A percentile compares a stretch with the other conserved stretches of the same genome.
phyloP scores from a whole-genome alignment of 2,329 filamentous ascomycete species.

The Monascus ruber region DNA sequence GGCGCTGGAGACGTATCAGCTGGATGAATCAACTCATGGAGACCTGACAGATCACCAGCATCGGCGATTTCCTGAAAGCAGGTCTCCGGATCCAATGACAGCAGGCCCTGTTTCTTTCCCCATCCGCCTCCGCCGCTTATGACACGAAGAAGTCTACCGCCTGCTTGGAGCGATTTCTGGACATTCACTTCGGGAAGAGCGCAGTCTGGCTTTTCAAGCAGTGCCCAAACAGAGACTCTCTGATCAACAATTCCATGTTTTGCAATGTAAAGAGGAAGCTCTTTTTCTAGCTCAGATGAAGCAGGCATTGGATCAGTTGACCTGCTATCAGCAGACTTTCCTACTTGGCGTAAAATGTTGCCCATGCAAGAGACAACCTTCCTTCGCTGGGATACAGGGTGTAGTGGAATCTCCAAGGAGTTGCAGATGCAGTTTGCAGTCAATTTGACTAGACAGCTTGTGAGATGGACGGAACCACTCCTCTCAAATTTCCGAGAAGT shows the following conservation, averaged over 20 bases:
- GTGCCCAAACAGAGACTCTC: slow-evolving; percentile 31
- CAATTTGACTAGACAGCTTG: slow-evolving; percentile 19
- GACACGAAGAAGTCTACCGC: slow-evolving; percentile 30
- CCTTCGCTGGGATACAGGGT: slow-evolving; percentile 25
- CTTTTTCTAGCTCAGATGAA: slow-evolving; percentile 30
- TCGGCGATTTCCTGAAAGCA: slow-evolving; percentile 14
- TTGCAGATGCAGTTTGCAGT: slow-evolving; percentile 6
- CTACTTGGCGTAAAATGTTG: slow-evolving; percentile 30
- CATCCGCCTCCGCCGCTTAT: slow-evolving; percentile 34
- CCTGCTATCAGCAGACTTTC: slow-evolving; percentile 18
- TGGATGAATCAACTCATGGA: slow-evolving; percentile 16
- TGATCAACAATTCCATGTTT: slow-evolving; percentile 26
- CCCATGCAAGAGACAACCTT: slow-evolving; percentile 32
- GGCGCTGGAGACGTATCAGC: not conserved
- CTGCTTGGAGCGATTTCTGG: slow-evolving; percentile 16
- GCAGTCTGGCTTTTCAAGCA: slow-evolving; percentile 21
- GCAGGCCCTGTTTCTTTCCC: slow-evolving; percentile 35
- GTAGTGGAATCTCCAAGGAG: slow-evolving; percentile 20
- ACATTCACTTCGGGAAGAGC: slow-evolving; percentile 1
- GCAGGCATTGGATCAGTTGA: slow-evolving; percentile 25
- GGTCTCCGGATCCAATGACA: slow-evolving; percentile 31
- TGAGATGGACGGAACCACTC: slow-evolving; percentile 18
- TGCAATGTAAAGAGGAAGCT: slow-evolving; percentile 28
- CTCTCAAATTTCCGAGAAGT: slow-evolving; percentile 11
- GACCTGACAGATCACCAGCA: slow-evolving; percentile 5